phyloP scores from a whole-genome alignment of 192 early-diverging fungal genomes.

The Lunasporangiospora selenospora region DNA sequence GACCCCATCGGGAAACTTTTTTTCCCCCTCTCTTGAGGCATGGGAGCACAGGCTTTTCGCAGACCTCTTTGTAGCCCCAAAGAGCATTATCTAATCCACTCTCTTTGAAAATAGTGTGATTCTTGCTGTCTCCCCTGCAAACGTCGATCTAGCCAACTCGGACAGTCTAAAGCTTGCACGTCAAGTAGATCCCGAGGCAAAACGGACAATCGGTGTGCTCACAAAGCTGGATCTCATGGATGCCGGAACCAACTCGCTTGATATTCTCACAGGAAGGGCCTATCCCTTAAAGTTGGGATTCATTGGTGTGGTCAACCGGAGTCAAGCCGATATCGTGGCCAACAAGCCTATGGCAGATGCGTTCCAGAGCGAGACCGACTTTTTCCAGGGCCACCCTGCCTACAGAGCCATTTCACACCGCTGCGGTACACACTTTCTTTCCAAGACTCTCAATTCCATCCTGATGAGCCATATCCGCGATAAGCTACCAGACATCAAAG shows the following conservation, averaged over 20 bases:
- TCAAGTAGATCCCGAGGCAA: slow-evolving; percentile 83
- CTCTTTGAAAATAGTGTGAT: slow-evolving; percentile 64
- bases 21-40: no score
- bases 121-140: slow-evolving; percentile 82
- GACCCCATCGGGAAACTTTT: no score
- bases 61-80: no score
- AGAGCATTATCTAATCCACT: neutral
- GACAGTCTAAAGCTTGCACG: slow-evolving; percentile 88
- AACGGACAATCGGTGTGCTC: slow-evolving; percentile 79
- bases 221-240: slow-evolving; percentile 91
- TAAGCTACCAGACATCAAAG: slow-evolving; percentile 77
- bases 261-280: slow-evolving; percentile 77
- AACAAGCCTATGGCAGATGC: slow-evolving; percentile 78
- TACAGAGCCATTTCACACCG: slow-evolving; percentile 74
- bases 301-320: slow-evolving; percentile 83
- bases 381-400: slow-evolving; percentile 74
- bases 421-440: slow-evolving; percentile 76
- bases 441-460: slow-evolving; percentile 74
- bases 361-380: slow-evolving; percentile 67
- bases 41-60: no score
- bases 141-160: slow-evolving; percentile 82
- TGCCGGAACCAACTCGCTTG: slow-evolving; percentile 81
- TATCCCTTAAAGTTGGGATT: slow-evolving; percentile 83
- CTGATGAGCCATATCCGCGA: slow-evolving; percentile 83
- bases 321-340: slow-evolving; percentile 78